Base-by-base conservation (phyloP, 2,329 filamentous ascomycete species). In the Exophiala sideris region DNA sequence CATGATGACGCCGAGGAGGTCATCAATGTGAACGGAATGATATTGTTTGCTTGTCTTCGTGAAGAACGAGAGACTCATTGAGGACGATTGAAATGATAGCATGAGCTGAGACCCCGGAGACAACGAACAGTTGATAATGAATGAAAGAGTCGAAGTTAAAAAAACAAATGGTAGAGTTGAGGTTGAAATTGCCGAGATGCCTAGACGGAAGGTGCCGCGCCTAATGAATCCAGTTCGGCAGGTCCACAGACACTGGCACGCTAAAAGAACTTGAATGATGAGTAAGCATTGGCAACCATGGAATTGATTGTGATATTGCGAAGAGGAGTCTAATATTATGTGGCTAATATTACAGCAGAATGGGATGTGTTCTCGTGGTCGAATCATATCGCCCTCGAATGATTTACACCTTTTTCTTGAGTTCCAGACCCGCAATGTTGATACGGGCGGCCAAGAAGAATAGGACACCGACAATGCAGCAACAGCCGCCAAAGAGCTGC, bases 401-500 rank as follows among this genome's bases (percentile, higher is more conserved):
- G 35, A 38, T 32, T 44, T 55, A 70, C 16, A 68, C 62, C 52
- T 65, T 69, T 52, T 59, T 66, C 56, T 52, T 64, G 42, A 62
- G 33, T 9, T 39, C 53, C 38, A 52, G 55, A 9, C 73, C 73
- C 8, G 54, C 67, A 35, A 73, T 42, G 34, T 61, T 65, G 41
- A 71, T 61, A 50, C 76, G 64, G 45, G 71, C 66, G 11, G 64
- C 60, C 5, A 74, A 45, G 57, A 73, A 77, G 10, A 70, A 56
- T 4, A 66, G 50, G 34, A 69, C 68, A n/a, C 77, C 77, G 4
- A 64, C 70, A 24, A 74, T 44, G 66, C 80, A 74, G 54, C 78
- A 70, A 12, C 81, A 68, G 1, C 86, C 86, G 45, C 79, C 79
- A 65, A 88, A 89, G 2, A 88, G 71, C 70, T 88, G 83, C 57